Conservation (phyloP, 345 rosid genomes). For the Gossypium arboreum region DNA sequence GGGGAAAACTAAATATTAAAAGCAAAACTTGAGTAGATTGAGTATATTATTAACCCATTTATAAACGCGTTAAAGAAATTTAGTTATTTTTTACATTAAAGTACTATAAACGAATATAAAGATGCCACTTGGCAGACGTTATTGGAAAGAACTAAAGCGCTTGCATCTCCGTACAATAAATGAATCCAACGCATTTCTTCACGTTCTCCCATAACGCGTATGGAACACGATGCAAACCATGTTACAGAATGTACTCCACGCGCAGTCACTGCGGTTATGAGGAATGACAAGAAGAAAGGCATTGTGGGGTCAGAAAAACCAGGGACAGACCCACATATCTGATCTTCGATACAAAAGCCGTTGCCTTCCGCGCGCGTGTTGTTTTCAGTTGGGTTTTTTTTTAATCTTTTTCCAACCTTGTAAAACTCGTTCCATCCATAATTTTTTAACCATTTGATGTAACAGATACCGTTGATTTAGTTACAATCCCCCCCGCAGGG, state of each 20-base stretch:
- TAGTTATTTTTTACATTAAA: too few relatives aligned
- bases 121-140: background rate
- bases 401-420: background rate
- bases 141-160: background rate
- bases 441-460: slow-evolving; percentile 2
- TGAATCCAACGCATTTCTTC: background rate
- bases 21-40: too few relatives aligned
- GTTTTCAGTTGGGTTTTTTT: background rate
- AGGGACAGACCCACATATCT: background rate
- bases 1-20: too few relatives aligned
- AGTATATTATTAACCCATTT: too few relatives aligned
- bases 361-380: slow-evolving; percentile 1
- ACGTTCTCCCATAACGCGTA: background rate
- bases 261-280: background rate
- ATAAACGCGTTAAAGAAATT: too few relatives aligned
- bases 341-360: background rate
- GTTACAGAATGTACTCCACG: background rate
- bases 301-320: background rate
- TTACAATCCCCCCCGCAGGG: background rate
- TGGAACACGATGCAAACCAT: background rate
- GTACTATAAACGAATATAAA: too few relatives aligned
- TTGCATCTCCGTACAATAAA: background rate
- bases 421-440: background rate
- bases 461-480: background rate
- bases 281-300: background rate